Conservation (phyloP, 2,329 filamentous ascomycete genomes). For the Aspergillus transmontanensis region DNA sequence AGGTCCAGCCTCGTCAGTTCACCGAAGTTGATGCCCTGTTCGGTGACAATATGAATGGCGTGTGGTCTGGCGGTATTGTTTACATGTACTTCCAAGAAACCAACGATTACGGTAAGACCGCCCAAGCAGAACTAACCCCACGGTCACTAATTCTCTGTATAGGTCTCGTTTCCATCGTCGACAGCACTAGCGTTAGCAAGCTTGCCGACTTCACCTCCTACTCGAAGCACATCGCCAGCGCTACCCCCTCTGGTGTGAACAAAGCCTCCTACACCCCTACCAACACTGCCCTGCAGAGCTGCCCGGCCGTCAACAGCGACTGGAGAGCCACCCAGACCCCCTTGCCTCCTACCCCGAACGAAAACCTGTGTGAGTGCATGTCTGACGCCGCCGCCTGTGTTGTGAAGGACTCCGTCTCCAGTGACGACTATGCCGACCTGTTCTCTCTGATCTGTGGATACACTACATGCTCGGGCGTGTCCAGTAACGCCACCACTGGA, state of each 20-base stretch:
- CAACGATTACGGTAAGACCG: slow-evolving; percentile 75
- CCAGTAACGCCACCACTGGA: slow-evolving; percentile 42
- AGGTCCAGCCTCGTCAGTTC: slow-evolving; percentile 70
- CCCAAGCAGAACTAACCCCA: not conserved
- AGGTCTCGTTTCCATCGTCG: slow-evolving; percentile 60
- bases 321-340: slow-evolving; percentile 67
- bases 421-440: slow-evolving; percentile 49
- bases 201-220: slow-evolving; percentile 75
- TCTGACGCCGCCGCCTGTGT: slow-evolving; percentile 69
- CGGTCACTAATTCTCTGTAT: slow-evolving; percentile 8
- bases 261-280: slow-evolving; percentile 69
- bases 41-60: slow-evolving; percentile 73
- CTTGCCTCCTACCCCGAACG: slow-evolving; percentile 80
- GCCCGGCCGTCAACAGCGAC: slow-evolving; percentile 63
- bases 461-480: slow-evolving; percentile 43
- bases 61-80: slow-evolving; percentile 94
- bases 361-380: slow-evolving; percentile 82
- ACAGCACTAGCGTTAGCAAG: slow-evolving; percentile 62
- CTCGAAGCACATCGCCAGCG: slow-evolving; percentile 66
- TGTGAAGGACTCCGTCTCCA: slow-evolving; percentile 49
- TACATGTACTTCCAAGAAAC: slow-evolving; percentile 95
- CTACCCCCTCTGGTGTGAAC: slow-evolving; percentile 65
- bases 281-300: slow-evolving; percentile 69
- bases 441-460: slow-evolving; percentile 58
- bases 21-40: slow-evolving; percentile 82